Evolutionary conservation across 192 early-diverging fungal species (phyloP), one percentile per base, ranked within the genome.

Genomic region (Backusella luteola): DNA sequence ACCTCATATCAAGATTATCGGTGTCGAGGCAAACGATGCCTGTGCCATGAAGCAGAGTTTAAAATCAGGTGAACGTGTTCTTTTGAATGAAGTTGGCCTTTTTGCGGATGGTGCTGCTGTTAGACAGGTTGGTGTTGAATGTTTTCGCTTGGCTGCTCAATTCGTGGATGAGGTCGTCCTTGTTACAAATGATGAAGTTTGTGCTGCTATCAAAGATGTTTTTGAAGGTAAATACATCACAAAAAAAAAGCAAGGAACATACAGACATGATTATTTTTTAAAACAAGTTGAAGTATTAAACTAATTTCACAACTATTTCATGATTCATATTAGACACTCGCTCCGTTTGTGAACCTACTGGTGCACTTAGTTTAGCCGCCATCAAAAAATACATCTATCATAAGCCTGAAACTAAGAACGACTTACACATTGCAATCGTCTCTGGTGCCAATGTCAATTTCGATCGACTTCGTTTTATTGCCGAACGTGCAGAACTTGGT

Each of bases 381-480:
- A 83, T 89, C 42, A 99, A 98, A 77, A 92, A 93, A 69, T 98
- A 94, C 77, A 82, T 94, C 14, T 79, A 85, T 34, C 66, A 83
- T 32, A 66, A 80, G 4, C 82, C 82, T 12, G 82, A 80, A 75
- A 77, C 74, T 7, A 79, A 79, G 4, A 77, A 86, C 70, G 36
- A 87, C 11, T 84, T 76, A n/a, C 90, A 86, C 67, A 90, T 99
- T 21, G 90, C 94, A 6, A 86, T 97, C 69, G 89, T 92, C 34
- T 94, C 92, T 17, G 98, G 98, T 17, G 98, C 98, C 46, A 99
- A 99, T 86, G 98, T 99, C 91, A 97, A 99, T 82, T 99, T 99
- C 90, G 96, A 97, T 80, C 92, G 97, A 1, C 86, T 99, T n/a
- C 90, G 96, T 49, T 99, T 98, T 77, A 96, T 99, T 1, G 95